phyloP scores from a whole-genome alignment of 805 yeast genomes.

The Schwanniomyces pseudopolymorphus region DNA sequence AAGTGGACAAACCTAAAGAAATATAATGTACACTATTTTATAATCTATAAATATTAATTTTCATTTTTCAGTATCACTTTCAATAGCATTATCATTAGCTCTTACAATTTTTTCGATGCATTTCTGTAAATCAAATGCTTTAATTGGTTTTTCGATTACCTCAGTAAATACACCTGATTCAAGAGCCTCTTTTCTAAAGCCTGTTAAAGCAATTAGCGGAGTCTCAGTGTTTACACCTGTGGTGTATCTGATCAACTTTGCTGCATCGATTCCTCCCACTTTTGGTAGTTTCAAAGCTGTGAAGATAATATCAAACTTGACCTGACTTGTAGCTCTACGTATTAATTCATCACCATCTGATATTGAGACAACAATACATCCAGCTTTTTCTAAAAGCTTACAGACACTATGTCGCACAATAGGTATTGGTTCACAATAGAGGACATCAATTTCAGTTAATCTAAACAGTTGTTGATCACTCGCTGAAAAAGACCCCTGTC shows the following conservation, averaged over 20 bases:
- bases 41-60: not conserved
- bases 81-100: constrained; percentile 24
- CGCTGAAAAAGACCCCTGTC: constrained; percentile 15
- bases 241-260: constrained; percentile 72
- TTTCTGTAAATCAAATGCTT: constrained; percentile 16
- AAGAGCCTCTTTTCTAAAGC: constrained; percentile 65
- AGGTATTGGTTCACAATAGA: constrained; percentile 86
- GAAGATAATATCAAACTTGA: constrained; percentile 79
- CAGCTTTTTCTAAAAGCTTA: constrained; percentile 61
- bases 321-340: constrained; percentile 76
- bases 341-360: constrained; percentile 80
- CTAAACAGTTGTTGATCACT: constrained; percentile 3
- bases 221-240: constrained; percentile 75
- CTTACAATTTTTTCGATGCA: constrained; percentile 19
- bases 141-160: constrained; percentile 71
- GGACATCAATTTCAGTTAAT: constrained; percentile 50
- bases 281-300: constrained; percentile 71
- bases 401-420: constrained; percentile 69
- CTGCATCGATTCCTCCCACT: constrained; percentile 72
- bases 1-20: too few species aligned
- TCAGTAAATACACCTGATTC: constrained; percentile 58
- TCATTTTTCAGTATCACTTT: constrained; percentile 19
- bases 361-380: constrained; percentile 79
- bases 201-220: constrained; percentile 74
- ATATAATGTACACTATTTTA: constrained; percentile 2